Conservation (phyloP, 2,329 filamentous ascomycete species). For the Aspergillus versicolor region DNA sequence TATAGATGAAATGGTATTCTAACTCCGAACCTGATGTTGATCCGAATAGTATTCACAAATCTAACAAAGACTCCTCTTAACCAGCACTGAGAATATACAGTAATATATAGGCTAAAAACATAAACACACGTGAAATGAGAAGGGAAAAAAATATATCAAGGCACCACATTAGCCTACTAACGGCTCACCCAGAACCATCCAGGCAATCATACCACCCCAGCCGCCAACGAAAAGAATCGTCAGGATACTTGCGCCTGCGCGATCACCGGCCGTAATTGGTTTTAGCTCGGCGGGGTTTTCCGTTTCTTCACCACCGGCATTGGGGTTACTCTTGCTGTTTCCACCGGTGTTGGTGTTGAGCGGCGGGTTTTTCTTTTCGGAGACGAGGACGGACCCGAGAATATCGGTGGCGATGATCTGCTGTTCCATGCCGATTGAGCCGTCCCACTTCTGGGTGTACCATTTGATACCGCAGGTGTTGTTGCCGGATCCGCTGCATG, state of each 20-base stretch:
- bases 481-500: constrained; percentile 60
- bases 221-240: constrained; percentile 31
- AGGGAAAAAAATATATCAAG: background rate
- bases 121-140: background rate
- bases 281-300: background rate
- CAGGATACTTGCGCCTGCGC: constrained; percentile 40
- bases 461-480: constrained; percentile 67
- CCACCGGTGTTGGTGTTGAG: constrained; percentile 53
- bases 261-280: constrained; percentile 33
- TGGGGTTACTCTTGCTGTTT: constrained; percentile 43
- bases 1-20: no score
- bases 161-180: background rate
- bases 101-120: background rate
- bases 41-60: background rate
- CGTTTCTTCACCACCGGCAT: constrained; percentile 29
- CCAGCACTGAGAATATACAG: background rate
- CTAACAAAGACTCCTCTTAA: background rate
- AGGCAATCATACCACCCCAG: constrained; percentile 31
- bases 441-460: constrained; percentile 55
- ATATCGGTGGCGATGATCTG: constrained; percentile 68
- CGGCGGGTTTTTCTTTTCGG: constrained; percentile 40
- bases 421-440: constrained; percentile 62
- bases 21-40: background rate
- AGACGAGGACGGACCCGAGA: constrained; percentile 60
- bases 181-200: constrained; percentile 28